Evolutionary conservation across 1,284 basidiomycete species (phyloP), one percentile per base, ranked within the genome.

Genomic region (Ustilago esculenta): DNA sequence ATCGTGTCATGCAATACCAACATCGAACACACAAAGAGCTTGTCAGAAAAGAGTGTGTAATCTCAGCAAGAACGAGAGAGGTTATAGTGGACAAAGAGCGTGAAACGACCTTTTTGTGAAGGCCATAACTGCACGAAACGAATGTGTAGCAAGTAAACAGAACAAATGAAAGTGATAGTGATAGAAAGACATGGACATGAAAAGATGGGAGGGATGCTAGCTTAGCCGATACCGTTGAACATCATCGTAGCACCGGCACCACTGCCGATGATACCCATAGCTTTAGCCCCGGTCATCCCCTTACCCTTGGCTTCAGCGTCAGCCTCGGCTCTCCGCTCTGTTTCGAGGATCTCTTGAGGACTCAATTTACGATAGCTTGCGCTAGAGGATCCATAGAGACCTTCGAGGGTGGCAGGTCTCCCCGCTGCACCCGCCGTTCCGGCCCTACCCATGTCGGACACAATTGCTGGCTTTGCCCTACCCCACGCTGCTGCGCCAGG

Each of bases 181-280:
- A 10, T 41, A 34, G 32, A 9, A 32, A 23, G 7, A 11, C 17
- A 42, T 3, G 11, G 27, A 18, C 17, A 18, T 18, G 10, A 23
- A 15, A 7, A 23, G 17, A 24, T 18, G 10, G 29, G 23, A 21
- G 4, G 2, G 15, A 25, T 3, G 34, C 9, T 37, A 17, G n/a
- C 24, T 43, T 17, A 53, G 21, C 55, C 43, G n/a, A 20, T 2
- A 47, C 63, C 63, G 34, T 47, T 55, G 39, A 66, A 51, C 11
- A 35, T 41, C 56, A 66, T 59, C 0, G 37, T 35, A 7, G 39
- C 43, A n/a, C 55, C 47, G 6, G 46, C 47, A 40, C 46, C 56
- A 0, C 10, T 12, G 6, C 55, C 42, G 11, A 65, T 4, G 9
- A 18, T 25, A 2, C 30, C 46, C 7, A 54, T 6, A 8, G 10